phyloP scores from a whole-genome alignment of 768 basidiomycete genomes.

The Boletus eberwhitei region DNA sequence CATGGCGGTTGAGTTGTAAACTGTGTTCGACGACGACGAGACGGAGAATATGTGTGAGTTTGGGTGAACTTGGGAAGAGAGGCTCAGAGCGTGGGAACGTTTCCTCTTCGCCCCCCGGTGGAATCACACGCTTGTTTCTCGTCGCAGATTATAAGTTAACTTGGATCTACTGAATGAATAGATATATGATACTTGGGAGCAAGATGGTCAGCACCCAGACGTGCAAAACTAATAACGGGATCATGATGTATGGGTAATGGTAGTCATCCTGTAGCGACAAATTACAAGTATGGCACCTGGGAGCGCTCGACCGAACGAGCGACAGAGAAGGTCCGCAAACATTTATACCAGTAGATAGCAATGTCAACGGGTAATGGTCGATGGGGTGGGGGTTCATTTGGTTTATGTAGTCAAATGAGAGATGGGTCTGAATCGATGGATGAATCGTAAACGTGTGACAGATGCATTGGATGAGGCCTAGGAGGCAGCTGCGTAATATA shows the following conservation, averaged over 20 bases:
- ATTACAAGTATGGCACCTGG: conserved; percentile 6
- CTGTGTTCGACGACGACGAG: not conserved
- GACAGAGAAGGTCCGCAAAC: conserved; percentile 11
- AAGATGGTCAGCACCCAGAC: not conserved
- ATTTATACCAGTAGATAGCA: conserved; percentile 15
- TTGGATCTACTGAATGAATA: not conserved
- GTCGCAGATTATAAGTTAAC: not conserved
- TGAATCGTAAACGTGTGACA: conserved; percentile 3
- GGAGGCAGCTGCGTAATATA: not conserved
- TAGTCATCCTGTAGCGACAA: conserved; percentile 10
- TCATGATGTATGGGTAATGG: conserved; percentile 1
- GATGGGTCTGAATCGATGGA: not conserved
- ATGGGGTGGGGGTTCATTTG: not conserved
- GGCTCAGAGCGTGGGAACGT: conserved; percentile 19
- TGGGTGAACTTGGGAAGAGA: not conserved
- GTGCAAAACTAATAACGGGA: not conserved
- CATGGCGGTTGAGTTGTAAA: conserved; percentile 31
- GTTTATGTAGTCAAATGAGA: conserved; percentile 2
- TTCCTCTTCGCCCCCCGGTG: not conserved
- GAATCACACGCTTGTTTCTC: conserved; percentile 10
- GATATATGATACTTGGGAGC: conserved; percentile 13
- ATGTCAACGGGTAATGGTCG: conserved; percentile 5
- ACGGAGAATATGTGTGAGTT: not conserved
- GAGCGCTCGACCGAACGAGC: conserved; percentile 1
- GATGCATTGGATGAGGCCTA: conserved; percentile 4